Evolutionary conservation across 345 rosid genomes (phyloP).

Genomic region (Populus pruinosa): DNA sequence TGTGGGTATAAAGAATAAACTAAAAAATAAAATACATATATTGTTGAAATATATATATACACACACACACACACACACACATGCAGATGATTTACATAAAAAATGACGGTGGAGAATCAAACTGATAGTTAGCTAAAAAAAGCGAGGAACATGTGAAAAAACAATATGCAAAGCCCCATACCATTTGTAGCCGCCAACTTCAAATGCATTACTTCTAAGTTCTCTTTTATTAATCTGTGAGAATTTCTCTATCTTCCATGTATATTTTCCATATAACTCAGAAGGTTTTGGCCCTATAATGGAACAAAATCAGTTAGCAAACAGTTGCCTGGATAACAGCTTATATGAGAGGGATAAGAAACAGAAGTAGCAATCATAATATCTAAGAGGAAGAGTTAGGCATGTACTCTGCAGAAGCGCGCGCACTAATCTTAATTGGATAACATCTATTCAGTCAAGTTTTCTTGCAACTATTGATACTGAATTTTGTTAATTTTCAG

Average conservation of each 20-base stretch:
- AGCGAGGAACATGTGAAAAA: constrained; percentile 2
- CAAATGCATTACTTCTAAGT: constrained; percentile 72
- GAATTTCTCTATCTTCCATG: constrained; percentile 91
- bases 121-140: neutral
- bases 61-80: too few relatives aligned
- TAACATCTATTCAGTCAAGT: neutral
- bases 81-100: neutral
- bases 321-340: constrained; percentile 1
- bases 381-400: neutral
- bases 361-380: neutral
- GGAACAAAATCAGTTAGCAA: constrained; percentile 20
- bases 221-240: constrained; percentile 80
- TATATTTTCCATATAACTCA: constrained; percentile 64
- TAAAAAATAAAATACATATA: neutral
- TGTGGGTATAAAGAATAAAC: neutral
- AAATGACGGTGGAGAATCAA: neutral
- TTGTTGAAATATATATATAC: neutral
- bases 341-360: neutral
- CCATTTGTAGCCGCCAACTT: constrained; percentile 93
- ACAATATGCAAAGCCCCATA: constrained; percentile 33
- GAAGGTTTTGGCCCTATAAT: constrained; percentile 69
- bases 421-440: neutral
- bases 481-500: neutral
- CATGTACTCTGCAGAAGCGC: neutral
- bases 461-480: neutral